Base-by-base conservation (phyloP, 73 alveolate genomes). In the Paramecium octaurelia region DNA sequence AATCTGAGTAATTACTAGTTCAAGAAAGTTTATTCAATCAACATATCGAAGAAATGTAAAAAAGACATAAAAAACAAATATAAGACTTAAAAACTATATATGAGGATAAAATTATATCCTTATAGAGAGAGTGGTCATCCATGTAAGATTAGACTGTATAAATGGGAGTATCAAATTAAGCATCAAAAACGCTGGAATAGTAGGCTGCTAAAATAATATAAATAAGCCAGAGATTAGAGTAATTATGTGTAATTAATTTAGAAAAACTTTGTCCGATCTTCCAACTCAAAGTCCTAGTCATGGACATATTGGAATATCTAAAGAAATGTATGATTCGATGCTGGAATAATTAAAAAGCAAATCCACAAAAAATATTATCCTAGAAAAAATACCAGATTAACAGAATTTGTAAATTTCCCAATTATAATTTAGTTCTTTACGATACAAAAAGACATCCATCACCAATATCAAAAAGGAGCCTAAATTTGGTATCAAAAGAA, bases 261-360 rank as follows among this genome's bases (percentile, higher is more conserved):
- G 84, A 34, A 64, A 64, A 64, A 64, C 84, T 2, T 64, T 64
- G 84, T 27, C 84, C 27, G 84, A 64, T 64, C 84, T 64, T 64
- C 84, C 84, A 64, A 12, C 84, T 64, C 16, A 64, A 8, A 64
- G 84, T 24, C 50, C 84, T 3, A 64, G 84, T 27, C 84, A 64
- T 27, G 46, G 84, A 27, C 84, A 64, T 18, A 64, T 64, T 11
- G 84, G 84, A 64, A 64, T 64, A 31, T 12, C 84, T 31, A 64
- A 64, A 64, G 84, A 64, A 64, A 34, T 27, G 27, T 64, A 64
- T 64, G 50, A 64, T 34, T 34, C 24, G 31, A 64, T 64, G 84
- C 23, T 64, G 16, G 42, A 27, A 2, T 27, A 64, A 64, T 64
- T 64, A 64, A 64, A 64, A 64, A 31, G 50, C 46, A 31, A 27